A percentile compares a stretch with the other conserved stretches of the same genome.
These are phyloP conservation scores for Hansenula lynferdii DNA, from an alignment of 1,139 yeast species.

Conservation along the genomic window DNA sequence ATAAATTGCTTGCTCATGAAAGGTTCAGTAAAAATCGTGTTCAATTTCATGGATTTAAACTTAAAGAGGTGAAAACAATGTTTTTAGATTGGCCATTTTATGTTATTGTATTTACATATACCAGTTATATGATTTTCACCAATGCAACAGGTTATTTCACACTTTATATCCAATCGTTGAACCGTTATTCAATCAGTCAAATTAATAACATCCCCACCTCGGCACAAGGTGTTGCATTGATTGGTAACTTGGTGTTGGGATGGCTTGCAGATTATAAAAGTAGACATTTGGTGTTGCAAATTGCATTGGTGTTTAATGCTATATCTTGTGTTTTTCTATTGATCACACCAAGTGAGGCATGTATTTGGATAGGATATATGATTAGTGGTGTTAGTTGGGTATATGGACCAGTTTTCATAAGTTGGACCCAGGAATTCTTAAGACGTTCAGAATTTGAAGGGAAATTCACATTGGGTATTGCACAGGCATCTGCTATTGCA, in stretches of 20 bases:
- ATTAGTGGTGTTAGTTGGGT: conserved; percentile 5
- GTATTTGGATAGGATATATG: conserved; percentile 5
- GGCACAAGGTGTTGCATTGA: conserved; percentile 6
- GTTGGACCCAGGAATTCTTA: conserved; percentile 5
- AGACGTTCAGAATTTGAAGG: conserved; percentile 3
- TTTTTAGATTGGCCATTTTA: conserved; percentile 5
- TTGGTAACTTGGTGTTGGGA: conserved; percentile 4
- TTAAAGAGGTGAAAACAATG: conserved; percentile 1
- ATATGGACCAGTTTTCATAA: conserved; percentile 5
- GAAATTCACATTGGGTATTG: conserved; percentile 4
- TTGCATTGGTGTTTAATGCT: conserved; percentile 1
- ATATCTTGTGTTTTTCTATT: conserved; percentile 2
- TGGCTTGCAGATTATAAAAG: conserved; percentile 6
- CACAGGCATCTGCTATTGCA: conserved; percentile 5
- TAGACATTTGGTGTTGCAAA: conserved; percentile 1
- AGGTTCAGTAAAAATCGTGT: not conserved
- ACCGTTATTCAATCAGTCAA: conserved; percentile 1
- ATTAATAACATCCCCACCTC: conserved; percentile 5
- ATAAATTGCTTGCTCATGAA: not conserved
- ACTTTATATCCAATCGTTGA: conserved; percentile 2
- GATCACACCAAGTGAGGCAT: conserved; percentile 3
- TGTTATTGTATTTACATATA: conserved; percentile 3
- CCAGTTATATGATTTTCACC: conserved; percentile 6
- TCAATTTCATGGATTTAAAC: conserved; percentile 1
- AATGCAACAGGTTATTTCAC: conserved; percentile 5